phyloP scores from a whole-genome alignment of 495 filamentous ascomycete species.

The Talaromyces proteolyticus region DNA sequence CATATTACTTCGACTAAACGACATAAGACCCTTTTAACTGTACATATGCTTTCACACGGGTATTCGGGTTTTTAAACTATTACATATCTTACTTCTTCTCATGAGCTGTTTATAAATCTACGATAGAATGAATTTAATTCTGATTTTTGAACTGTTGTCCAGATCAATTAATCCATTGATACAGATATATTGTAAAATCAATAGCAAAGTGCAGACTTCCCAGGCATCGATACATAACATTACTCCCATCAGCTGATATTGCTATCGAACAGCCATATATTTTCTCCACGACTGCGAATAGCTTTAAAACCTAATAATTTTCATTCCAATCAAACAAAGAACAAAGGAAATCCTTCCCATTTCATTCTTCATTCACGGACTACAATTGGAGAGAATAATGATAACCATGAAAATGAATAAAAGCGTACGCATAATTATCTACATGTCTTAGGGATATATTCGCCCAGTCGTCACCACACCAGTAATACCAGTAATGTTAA shows the following conservation, averaged over 20 bases:
- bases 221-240: too few species aligned
- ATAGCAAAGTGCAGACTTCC: too few species aligned
- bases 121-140: too few species aligned
- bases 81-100: neutral
- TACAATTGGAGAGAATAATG: neutral
- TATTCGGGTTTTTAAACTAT: neutral
- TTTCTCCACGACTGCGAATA: neutral
- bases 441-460: neutral
- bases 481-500: neutral
- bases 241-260: too few species aligned
- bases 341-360: neutral
- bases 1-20: slow-evolving; percentile 6
- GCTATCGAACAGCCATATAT: too few species aligned
- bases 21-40: too few species aligned
- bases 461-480: neutral
- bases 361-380: neutral
- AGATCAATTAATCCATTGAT: too few species aligned
- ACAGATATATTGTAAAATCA: too few species aligned
- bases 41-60: too few species aligned
- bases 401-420: slow-evolving; percentile 3
- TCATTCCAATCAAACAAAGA: neutral
- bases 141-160: too few species aligned
- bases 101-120: too few species aligned
- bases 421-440: neutral
- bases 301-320: slow-evolving; percentile 1